phyloP scores from a whole-genome alignment of 345 rosid species.

The Camelina neglecta region DNA sequence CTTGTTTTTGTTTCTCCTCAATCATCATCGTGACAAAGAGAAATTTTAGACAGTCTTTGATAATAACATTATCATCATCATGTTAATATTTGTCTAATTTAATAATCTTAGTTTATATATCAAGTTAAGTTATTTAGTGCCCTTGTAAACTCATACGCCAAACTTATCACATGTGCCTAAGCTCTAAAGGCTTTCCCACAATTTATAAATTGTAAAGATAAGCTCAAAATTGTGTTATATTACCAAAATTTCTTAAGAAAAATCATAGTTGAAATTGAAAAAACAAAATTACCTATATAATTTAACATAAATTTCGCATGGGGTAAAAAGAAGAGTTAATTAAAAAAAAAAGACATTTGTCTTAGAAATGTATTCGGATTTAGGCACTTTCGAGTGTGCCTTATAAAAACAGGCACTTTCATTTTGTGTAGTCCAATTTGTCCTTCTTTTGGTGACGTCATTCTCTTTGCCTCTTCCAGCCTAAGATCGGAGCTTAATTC shows the following conservation, averaged over 20 bases:
- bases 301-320: too few relatives aligned
- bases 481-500: too few relatives aligned
- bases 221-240: background rate
- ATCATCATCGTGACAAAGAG: slow-evolving; percentile 15
- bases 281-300: background rate
- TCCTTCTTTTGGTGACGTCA: too few relatives aligned
- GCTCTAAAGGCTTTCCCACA: background rate
- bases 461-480: too few relatives aligned
- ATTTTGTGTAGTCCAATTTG: too few relatives aligned
- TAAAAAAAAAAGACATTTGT: too few relatives aligned
- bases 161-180: background rate
- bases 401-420: too few relatives aligned
- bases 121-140: slow-evolving; percentile 8
- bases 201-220: background rate
- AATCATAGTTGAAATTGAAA: background rate
- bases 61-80: too few relatives aligned
- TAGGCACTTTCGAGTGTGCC: too few relatives aligned
- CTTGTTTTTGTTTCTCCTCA: background rate
- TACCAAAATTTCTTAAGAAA: background rate
- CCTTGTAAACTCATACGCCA: background rate
- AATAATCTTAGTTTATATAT: background rate
- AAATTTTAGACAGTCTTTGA: too few relatives aligned
- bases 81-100: slow-evolving; percentile 26
- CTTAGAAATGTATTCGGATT: too few relatives aligned
- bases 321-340: too few relatives aligned